phyloP scores from a whole-genome alignment of 352 stramenopile species.

The Globisporangium perplexum region DNA sequence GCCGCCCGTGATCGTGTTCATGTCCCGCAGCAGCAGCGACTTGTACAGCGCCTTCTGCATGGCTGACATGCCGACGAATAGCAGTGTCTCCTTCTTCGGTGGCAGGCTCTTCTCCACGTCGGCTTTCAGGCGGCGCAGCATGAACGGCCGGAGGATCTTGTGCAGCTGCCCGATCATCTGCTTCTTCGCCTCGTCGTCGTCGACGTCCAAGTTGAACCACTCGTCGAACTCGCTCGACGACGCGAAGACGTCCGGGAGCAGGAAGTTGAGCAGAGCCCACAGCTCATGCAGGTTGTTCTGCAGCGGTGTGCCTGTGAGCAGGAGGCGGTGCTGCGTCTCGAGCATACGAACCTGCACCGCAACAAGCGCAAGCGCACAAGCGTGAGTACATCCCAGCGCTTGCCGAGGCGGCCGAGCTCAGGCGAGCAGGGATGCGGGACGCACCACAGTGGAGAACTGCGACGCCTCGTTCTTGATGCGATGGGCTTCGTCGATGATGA shows the following conservation, averaged over 20 bases:
- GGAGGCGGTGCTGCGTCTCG: constrained; percentile 76
- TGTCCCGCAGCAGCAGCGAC: constrained; percentile 93
- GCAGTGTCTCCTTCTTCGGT: constrained; percentile 96
- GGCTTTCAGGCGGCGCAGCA: constrained; percentile 97
- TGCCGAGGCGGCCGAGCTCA: too few relatives aligned
- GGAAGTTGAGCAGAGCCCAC: constrained; percentile 93
- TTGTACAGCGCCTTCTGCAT: constrained; percentile 98
- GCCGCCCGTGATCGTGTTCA: constrained; percentile 84
- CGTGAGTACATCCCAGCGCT: too few relatives aligned
- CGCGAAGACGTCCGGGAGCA: constrained; percentile 92
- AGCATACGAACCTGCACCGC: constrained; percentile 45
- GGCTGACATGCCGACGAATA: constrained; percentile 88
- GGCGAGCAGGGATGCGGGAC: too few relatives aligned
- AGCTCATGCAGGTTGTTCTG: constrained; percentile 96
- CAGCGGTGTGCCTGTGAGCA: constrained; percentile 93
- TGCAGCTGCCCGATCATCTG: constrained; percentile 87
- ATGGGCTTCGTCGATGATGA: constrained; percentile 86
- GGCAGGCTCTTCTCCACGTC: constrained; percentile 98
- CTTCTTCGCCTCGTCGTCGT: constrained; percentile 87
- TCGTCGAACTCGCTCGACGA: constrained; percentile 84
- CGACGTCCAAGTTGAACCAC: constrained; percentile 86
- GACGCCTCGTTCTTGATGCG: constrained; percentile 88
- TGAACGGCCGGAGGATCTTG: constrained; percentile 92
- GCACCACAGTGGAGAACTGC: constrained; percentile 82
- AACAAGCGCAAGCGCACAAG: background rate